Evolutionary conservation across 2,329 filamentous ascomycete species (phyloP), one percentile per base, ranked within the genome.

Genomic region (Zelopaecilomyces penicillatus): DNA sequence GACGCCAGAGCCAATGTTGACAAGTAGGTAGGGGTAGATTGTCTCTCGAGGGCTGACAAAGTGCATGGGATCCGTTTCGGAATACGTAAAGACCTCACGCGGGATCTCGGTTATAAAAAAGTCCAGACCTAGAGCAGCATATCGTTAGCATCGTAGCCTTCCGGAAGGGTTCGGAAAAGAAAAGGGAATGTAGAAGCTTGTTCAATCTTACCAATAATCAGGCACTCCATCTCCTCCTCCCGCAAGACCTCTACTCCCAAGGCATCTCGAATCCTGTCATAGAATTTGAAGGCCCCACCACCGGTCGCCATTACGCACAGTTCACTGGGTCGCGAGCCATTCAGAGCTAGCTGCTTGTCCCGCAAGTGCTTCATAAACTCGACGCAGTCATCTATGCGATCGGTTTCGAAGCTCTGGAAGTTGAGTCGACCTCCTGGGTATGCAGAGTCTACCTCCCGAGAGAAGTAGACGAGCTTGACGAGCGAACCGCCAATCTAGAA

Each of bases 101-200:
- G 93, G 93, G 48, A 98, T 97, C 63, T 97, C 90, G 52, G 88
- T 95, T 60, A 97, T 97, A 73, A 98, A 97, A 70, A 97, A 98
- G 63, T 98, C 93, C 37, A 98, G 81, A 9, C 91, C 89, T 88
- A 55, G 50, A 30, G 19, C 19, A 19, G 19, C 19, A 28, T 11
- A 10, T 38, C 6, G 10, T 34, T 28, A 27, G 4, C 9, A 12
- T 7, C 27, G 41, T 42, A 26, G 10, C 30, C 6, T 4, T 31
- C 8, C 4, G 8, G n/a, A n/a, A 19, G 41, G 34, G n/a, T 34
- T 37, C n/a, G 7, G 8, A 4, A 6, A 19, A 38, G 37, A 11
- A 30, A 11, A 34, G 12, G 19, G 19, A 19, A 19, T 19, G 19
- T 19, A 19, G 19, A 19, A 2, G 19, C 19, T 19, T 19, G 6